Base-by-base conservation (phyloP, 345 rosid genomes). In the Bretschneidera sinensis region DNA sequence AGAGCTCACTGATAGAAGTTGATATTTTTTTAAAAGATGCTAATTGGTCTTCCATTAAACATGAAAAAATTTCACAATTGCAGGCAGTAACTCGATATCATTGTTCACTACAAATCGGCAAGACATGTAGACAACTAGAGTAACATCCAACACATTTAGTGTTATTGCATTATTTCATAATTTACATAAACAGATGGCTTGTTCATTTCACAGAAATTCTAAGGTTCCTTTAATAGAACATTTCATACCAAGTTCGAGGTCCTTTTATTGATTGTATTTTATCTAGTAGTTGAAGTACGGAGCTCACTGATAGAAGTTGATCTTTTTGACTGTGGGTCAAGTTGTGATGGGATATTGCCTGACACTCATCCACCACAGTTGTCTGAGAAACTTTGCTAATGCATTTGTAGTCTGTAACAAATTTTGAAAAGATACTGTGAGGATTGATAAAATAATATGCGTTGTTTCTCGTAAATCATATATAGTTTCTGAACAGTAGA, bases 401-500 rank as follows among this genome's bases (percentile, higher is more conserved):
- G 71, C 54, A 80, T 71, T 59, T 69, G 70, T 60, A 80, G 43
- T 53, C 84, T 80, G 77, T 64, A 18, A 54, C 50, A 71, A 55
- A 50, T 51, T 59, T 66, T 21, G 43, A 22, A 57, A 35, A 62
- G 18, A 24, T 39, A 62, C 24, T 48, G n/a, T 25, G 16, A 57
- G 49, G 43, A 53, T 33, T 24, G 28, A 22, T 57, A 35, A 67
- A 60, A 47, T 17, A 56, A 63, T 60, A 24, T 63, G 34, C 15
- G 39, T 56, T 57, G 15, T 24, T 11, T 17, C 21, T 35, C 47
- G 15, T 34, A 28, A 45, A 21, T 25, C 19, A 9, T 18, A 23
- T 1, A 15, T 50, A 25, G 51, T 43, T 23, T 59, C 24, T 43
- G 1, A 61, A 22, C 22, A 25, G 48, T 17, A 45, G 55, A 35